These are phyloP conservation scores for Solanum clarkiae DNA, from an alignment of 257 asterid genomes.

Conservation along the genomic window DNA sequence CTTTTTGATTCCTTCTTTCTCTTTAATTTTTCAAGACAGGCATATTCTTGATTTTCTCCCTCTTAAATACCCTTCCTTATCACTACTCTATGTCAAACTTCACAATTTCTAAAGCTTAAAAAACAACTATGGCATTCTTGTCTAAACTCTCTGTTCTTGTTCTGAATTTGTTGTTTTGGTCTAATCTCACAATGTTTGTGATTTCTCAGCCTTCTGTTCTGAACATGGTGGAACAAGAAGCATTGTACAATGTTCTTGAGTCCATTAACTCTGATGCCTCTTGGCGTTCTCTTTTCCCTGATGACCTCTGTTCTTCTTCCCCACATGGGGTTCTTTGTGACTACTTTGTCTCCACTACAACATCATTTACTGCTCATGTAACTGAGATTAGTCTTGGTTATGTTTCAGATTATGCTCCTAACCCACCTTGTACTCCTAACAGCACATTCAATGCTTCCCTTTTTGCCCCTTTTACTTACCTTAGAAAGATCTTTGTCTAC, in stretches of 20 bases:
- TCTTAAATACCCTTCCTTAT: neutral
- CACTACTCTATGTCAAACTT: neutral
- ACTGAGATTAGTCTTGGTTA: constrained; percentile 73
- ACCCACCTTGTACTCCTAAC: constrained; percentile 53
- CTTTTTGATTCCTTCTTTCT: constrained; percentile 13
- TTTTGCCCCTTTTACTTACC: constrained; percentile 32
- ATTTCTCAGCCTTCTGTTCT: constrained; percentile 44
- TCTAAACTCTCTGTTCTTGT: neutral
- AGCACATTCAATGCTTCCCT: constrained; percentile 38
- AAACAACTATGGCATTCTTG: neutral
- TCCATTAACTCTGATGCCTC: constrained; percentile 44
- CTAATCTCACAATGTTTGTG: constrained; percentile 4
- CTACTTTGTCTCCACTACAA: constrained; percentile 15
- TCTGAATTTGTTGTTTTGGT: neutral
- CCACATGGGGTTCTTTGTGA: constrained; percentile 91
- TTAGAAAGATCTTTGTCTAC: constrained; percentile 62
- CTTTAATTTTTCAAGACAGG: constrained; percentile 33
- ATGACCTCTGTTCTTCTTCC: constrained; percentile 66
- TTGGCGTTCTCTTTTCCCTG: constrained; percentile 70
- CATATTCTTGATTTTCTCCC: constrained; percentile 13
- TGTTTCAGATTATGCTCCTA: constrained; percentile 69
- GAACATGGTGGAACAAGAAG: constrained; percentile 49
- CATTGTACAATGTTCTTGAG: constrained; percentile 53
- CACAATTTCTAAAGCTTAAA: neutral
- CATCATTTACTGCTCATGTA: constrained; percentile 27